Percentiles rank a stretch among this genome's conserved stretches.
These are phyloP conservation scores for Chytriomyces hyalinus DNA, from an alignment of 192 early-diverging fungal genomes.

Conservation along the genomic window DNA sequence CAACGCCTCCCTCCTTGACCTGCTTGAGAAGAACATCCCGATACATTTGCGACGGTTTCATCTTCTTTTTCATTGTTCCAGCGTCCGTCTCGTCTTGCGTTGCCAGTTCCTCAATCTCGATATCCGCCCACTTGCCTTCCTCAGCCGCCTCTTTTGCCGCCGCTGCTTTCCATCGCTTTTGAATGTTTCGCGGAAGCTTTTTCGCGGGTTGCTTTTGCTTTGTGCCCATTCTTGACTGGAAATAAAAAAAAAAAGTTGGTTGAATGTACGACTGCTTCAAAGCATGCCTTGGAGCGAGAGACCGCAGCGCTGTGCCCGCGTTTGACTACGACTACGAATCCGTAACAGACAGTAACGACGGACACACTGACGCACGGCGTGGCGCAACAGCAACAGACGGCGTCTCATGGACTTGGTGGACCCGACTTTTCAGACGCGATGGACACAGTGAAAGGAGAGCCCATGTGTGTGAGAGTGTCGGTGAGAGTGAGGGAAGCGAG, in stretches of 20 bases:
- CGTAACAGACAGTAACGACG: background rate
- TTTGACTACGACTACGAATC: slow-evolving; percentile 30
- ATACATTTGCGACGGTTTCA: slow-evolving; percentile 14
- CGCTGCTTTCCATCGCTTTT: slow-evolving; percentile 10
- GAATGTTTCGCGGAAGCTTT: slow-evolving; percentile 19
- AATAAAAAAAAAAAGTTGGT: background rate
- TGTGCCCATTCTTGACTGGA: slow-evolving; percentile 5
- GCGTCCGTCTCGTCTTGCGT: background rate
- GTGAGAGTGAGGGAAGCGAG: too few relatives aligned
- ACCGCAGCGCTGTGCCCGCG: background rate
- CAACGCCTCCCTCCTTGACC: too few relatives aligned
- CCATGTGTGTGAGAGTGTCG: too few relatives aligned
- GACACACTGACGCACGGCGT: background rate
- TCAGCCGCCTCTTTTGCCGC: slow-evolving; percentile 6
- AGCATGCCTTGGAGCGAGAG: too few relatives aligned
- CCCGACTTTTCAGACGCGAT: slow-evolving; percentile 14
- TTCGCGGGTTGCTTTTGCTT: slow-evolving; percentile 22
- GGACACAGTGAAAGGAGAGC: background rate
- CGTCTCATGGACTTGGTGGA: slow-evolving; percentile 1
- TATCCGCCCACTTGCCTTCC: slow-evolving; percentile 9
- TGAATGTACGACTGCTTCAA: background rate
- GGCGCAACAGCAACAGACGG: background rate
- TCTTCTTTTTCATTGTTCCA: background rate
- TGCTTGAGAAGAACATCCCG: slow-evolving; percentile 9
- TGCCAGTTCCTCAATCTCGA: background rate